These are phyloP conservation scores for Tephrocybe sp. DNA, from an alignment of 768 basidiomycete species.

Conservation along the genomic window DNA sequence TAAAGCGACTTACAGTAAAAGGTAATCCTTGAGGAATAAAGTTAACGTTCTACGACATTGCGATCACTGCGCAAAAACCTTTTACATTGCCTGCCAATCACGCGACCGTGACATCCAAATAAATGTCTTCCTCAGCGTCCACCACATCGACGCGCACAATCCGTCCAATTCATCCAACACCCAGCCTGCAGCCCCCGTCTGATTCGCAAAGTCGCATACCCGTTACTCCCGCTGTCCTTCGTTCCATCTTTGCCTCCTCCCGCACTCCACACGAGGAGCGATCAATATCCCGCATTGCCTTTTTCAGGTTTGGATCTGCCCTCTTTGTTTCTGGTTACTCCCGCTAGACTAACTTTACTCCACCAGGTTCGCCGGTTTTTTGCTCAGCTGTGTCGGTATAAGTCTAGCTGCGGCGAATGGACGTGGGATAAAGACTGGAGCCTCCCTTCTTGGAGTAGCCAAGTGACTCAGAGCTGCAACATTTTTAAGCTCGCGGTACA, in stretches of 20 bases:
- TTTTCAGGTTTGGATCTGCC: constrained; percentile 62
- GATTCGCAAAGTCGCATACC: constrained; percentile 64
- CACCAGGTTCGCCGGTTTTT: constrained; percentile 73
- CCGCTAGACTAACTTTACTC: not conserved
- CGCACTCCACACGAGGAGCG: constrained; percentile 80
- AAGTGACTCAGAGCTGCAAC: constrained; percentile 14
- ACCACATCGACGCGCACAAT: constrained; percentile 47
- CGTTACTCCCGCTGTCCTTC: constrained; percentile 77
- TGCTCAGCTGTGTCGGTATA: constrained; percentile 79
- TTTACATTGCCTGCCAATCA: constrained; percentile 7
- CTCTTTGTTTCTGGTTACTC: not conserved
- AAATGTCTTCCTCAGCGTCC: constrained; percentile 48
- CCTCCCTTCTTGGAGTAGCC: constrained; percentile 67
- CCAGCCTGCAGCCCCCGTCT: constrained; percentile 36
- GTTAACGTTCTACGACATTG: not conserved
- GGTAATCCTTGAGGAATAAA: not conserved
- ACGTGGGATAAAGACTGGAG: constrained; percentile 61
- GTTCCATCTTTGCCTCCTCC: constrained; percentile 85
- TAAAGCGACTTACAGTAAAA: constrained; percentile 8
- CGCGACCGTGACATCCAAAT: constrained; percentile 26
- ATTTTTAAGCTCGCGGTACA: not conserved
- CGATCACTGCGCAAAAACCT: not conserved
- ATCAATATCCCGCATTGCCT: constrained; percentile 79
- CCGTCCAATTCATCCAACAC: constrained; percentile 29
- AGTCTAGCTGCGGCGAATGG: constrained; percentile 72